A percentile compares a stretch with the other conserved stretches of the same genome.
phyloP scores from a whole-genome alignment of 2,329 filamentous ascomycete genomes.

The Zasmidium citrigriseum region DNA sequence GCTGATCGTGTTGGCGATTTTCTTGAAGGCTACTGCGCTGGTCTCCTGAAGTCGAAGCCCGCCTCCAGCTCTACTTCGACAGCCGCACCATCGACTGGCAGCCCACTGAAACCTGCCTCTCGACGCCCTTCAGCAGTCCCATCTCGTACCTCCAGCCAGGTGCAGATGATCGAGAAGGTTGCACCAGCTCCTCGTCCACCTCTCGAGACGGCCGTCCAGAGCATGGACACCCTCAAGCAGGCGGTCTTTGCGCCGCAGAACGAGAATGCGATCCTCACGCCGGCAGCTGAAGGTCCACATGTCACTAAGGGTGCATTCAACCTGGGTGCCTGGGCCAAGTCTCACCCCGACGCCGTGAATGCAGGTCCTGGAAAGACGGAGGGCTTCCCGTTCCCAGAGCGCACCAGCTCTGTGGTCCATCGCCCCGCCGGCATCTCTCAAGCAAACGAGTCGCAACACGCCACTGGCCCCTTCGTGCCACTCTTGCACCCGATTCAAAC shows the following conservation, averaged over 20 bases:
- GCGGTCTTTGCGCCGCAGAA: conserved; percentile 34
- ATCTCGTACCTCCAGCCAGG: conserved; percentile 15
- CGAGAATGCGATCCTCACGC: conserved; percentile 35
- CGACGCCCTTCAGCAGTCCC: conserved; percentile 29
- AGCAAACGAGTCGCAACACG: conserved; percentile 4
- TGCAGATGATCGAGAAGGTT: conserved; percentile 12
- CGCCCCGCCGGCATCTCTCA: conserved; percentile 19
- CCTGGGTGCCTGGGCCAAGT: conserved; percentile 36
- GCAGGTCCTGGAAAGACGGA: too few relatives aligned
- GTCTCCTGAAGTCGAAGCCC: conserved; percentile 30
- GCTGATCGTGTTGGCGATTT: conserved; percentile 29
- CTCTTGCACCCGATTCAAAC: too few relatives aligned
- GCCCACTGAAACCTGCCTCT: conserved; percentile 24
- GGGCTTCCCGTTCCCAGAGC: conserved; percentile 22
- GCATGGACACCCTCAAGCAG: conserved; percentile 34
- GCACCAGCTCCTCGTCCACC: conserved; percentile 9
- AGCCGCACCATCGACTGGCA: conserved; percentile 22
- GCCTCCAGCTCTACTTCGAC: neutral
- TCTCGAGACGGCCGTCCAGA: conserved; percentile 25
- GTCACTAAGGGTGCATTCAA: conserved; percentile 26
- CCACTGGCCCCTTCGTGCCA: neutral
- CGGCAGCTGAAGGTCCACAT: conserved; percentile 29
- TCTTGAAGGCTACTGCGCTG: conserved; percentile 38
- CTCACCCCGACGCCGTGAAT: too few relatives aligned
- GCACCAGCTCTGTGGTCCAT: conserved; percentile 19